These are phyloP conservation scores for Eragrostis tef DNA, from an alignment of 202 grass and related monocot species.

Conservation along the genomic window DNA sequence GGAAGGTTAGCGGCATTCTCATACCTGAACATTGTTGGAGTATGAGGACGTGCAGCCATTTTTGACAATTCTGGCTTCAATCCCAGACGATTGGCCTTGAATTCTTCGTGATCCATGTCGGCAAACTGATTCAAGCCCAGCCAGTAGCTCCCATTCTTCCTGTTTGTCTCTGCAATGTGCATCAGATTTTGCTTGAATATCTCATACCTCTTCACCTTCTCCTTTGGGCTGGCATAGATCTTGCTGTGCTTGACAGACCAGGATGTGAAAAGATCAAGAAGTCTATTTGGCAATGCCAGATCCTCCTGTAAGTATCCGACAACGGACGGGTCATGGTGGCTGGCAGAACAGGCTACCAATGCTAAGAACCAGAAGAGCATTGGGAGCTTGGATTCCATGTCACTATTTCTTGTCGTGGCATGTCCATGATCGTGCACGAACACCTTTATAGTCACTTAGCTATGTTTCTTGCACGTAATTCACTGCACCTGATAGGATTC, in stretches of 20 bases:
- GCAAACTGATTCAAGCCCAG: conserved; percentile 74
- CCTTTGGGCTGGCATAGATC: conserved; percentile 52
- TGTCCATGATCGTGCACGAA: background rate
- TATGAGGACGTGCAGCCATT: background rate
- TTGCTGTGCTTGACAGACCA: conserved; percentile 69
- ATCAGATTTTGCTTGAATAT: conserved; percentile 73
- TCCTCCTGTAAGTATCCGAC: conserved; percentile 61
- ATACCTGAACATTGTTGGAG: conserved; percentile 48
- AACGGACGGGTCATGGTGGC: conserved; percentile 49
- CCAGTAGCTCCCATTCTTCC: conserved; percentile 70
- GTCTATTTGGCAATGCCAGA: conserved; percentile 37
- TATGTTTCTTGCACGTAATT: conserved; percentile 64
- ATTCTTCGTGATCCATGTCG: conserved; percentile 71
- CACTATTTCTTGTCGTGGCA: conserved; percentile 29
- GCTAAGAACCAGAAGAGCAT: conserved; percentile 49
- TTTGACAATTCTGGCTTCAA: conserved; percentile 42
- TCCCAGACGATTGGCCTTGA: conserved; percentile 65
- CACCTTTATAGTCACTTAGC: conserved; percentile 40
- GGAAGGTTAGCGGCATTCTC: conserved; percentile 50
- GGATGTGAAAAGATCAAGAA: conserved; percentile 52
- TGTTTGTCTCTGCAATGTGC: conserved; percentile 72
- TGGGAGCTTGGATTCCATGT: conserved; percentile 56
- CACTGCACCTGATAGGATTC: conserved; percentile 37
- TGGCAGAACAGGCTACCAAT: conserved; percentile 40
- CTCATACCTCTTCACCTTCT: conserved; percentile 64